Conservation (phyloP, 2,329 filamentous ascomycete genomes). For the Paecilomyces formosus region DNA sequence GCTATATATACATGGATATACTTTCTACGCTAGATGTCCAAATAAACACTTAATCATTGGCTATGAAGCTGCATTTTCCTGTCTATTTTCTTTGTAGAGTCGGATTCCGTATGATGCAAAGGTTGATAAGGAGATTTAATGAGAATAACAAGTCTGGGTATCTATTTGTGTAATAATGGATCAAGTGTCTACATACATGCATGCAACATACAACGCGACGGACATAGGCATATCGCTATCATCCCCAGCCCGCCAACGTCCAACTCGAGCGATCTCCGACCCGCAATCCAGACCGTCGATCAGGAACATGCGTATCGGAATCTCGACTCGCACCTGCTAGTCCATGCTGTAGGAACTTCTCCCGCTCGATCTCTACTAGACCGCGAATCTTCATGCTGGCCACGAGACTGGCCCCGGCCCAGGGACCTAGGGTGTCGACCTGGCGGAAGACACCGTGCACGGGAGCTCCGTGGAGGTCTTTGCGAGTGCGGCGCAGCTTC, state of each 20-base stretch:
- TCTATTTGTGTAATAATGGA: not conserved
- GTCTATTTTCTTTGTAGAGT: not conserved
- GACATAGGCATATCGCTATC: constrained; percentile 3
- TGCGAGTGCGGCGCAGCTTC: constrained; percentile 29
- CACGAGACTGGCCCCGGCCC: constrained; percentile 58
- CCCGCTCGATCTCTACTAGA: constrained; percentile 56
- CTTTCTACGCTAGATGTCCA: not conserved
- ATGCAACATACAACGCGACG: not conserved
- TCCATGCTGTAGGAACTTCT: constrained; percentile 51
- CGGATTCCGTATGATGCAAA: not conserved
- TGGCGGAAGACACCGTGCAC: constrained; percentile 40
- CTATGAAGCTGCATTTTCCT: not conserved
- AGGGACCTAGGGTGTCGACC: constrained; percentile 55
- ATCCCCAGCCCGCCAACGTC: constrained; percentile 42
- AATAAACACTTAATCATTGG: not conserved
- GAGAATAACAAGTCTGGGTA: not conserved
- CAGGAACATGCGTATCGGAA: constrained; percentile 21
- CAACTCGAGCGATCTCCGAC: constrained; percentile 41
- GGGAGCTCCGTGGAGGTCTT: constrained; percentile 23
- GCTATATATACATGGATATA: not conserved
- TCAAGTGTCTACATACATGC: not conserved
- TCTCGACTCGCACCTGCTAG: constrained; percentile 40
- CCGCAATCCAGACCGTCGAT: constrained; percentile 17
- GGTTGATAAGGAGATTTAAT: not conserved
- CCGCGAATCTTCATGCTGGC: constrained; percentile 53